phyloP scores from a whole-genome alignment of 129 eudicot genomes.

The Centaurea solstitialis region DNA sequence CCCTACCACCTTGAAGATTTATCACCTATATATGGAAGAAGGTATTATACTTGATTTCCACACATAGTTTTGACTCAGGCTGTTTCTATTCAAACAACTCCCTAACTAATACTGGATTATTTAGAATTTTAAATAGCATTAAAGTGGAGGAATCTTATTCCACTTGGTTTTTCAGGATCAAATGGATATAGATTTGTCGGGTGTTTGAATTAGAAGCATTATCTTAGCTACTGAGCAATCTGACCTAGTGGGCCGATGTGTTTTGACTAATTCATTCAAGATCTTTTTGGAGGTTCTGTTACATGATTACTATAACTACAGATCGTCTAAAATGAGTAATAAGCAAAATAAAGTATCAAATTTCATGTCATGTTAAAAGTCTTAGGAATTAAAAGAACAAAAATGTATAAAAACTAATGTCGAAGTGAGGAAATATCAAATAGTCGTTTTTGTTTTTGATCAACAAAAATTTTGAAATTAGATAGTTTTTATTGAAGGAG shows the following conservation, averaged over 20 bases:
- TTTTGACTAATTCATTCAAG: slow-evolving; percentile 6
- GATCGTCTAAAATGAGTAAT: too few species aligned
- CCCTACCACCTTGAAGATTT: slow-evolving; percentile 34
- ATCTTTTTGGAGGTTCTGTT: not conserved
- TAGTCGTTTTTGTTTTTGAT: too few species aligned
- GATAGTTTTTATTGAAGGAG: too few species aligned
- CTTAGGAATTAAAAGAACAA: too few species aligned
- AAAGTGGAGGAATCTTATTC: slow-evolving; percentile 28
- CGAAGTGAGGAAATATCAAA: too few species aligned
- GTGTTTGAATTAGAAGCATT: slow-evolving; percentile 31
- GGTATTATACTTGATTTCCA: slow-evolving; percentile 11
- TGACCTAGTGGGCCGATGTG: slow-evolving; percentile 35
- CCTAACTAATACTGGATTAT: slow-evolving; percentile 15
- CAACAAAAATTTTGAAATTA: too few species aligned
- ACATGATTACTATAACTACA: too few species aligned
- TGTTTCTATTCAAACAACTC: slow-evolving; percentile 16
- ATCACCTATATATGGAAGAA: slow-evolving; percentile 25
- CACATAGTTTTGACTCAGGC: slow-evolving; percentile 29
- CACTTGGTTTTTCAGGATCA: slow-evolving; percentile 28
- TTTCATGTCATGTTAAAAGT: too few species aligned
- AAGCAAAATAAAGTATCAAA: too few species aligned
- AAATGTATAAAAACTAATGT: too few species aligned
- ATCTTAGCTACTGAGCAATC: slow-evolving; percentile 25
- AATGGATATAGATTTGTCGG: slow-evolving; percentile 24
- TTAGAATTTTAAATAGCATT: slow-evolving; percentile 15